phyloP scores from a whole-genome alignment of 2,329 filamentous ascomycete species.

The Venturia aucupariae region DNA sequence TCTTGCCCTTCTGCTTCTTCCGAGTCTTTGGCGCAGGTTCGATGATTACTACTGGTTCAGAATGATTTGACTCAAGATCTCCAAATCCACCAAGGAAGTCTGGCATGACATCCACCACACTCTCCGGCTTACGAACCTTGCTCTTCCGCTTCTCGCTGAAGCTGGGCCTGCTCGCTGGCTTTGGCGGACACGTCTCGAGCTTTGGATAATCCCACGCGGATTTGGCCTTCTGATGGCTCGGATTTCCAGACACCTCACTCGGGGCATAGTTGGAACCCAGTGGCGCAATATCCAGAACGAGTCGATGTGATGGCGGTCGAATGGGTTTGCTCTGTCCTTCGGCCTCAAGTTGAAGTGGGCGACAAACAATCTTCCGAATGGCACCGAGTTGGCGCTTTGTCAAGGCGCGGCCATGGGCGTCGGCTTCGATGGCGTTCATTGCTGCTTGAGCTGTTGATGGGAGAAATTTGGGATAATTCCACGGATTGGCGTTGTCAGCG shows the following conservation, averaged over 20 bases:
- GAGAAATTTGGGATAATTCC: conserved; percentile 1
- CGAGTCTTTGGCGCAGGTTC: background rate
- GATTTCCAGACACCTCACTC: background rate
- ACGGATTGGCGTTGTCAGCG: background rate
- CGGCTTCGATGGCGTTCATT: background rate
- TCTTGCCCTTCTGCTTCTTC: background rate
- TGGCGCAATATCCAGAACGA: background rate
- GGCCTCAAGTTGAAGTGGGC: background rate
- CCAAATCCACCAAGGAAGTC: background rate
- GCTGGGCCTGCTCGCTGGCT: background rate
- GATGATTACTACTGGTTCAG: background rate
- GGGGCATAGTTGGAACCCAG: background rate
- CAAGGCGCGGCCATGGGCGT: background rate
- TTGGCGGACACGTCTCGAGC: background rate
- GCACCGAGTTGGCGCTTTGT: conserved; percentile 2
- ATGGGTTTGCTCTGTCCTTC: background rate
- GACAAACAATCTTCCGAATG: conserved; percentile 6
- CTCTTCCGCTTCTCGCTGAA: background rate
- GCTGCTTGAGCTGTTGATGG: background rate
- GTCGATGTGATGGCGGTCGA: background rate
- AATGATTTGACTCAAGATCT: background rate
- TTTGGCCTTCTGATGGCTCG: background rate
- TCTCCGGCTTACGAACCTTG: background rate
- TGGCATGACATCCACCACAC: background rate
- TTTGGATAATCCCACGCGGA: background rate